Evolutionary conservation across 1,284 basidiomycete species (phyloP), one percentile per base, ranked within the genome.

Genomic region (Malassezia equina): DNA sequence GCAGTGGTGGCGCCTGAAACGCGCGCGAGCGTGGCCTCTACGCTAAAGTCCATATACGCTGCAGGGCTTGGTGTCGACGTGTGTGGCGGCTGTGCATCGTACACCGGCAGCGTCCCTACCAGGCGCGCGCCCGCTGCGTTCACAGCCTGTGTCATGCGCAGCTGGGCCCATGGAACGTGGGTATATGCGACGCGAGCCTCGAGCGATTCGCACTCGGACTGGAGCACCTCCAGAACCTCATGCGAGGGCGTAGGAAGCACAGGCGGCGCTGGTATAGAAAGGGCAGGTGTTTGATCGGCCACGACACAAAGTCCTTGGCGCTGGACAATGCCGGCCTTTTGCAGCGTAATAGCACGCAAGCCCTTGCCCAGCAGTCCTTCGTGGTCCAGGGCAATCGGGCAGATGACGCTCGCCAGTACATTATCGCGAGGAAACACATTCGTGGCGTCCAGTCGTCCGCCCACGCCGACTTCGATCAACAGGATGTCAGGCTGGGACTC

Each of bases 381-480:
- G 75, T 98, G 93, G 75, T 98, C 94, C 34, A 94, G 78, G 69
- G 89, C 90, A 31, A 98, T 86, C 1, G 84, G 78, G 0, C 89
- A 88, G 29, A 98, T 79, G 15, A 84, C 84, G 29, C 87, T 90
- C 1, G 85, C 83, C 19, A 91, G 76, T 53, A 80, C 79, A 2
- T 81, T 78, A 43, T 84, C 80, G 0, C 84, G 80, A 13, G 94
- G 82, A 52, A 72, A 75, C 47, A 88, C 81, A 71, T 99, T 98
- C 1, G 94, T 99, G 17, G 93, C 91, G 72, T 99, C 94, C 50
- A 86, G 77, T 3, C 82, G 79, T 0, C 94, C 94, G 0, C 93
- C 94, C 83, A 99, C 84, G 0, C 93, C 94, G 7, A 91, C 93
- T 77, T 98, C 93, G 47, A 96, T 77, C 4, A 98, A 81, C 43